These are phyloP conservation scores for Halophytophthora batemanensis DNA, from an alignment of 352 stramenopile genomes.

Conservation along the genomic window DNA sequence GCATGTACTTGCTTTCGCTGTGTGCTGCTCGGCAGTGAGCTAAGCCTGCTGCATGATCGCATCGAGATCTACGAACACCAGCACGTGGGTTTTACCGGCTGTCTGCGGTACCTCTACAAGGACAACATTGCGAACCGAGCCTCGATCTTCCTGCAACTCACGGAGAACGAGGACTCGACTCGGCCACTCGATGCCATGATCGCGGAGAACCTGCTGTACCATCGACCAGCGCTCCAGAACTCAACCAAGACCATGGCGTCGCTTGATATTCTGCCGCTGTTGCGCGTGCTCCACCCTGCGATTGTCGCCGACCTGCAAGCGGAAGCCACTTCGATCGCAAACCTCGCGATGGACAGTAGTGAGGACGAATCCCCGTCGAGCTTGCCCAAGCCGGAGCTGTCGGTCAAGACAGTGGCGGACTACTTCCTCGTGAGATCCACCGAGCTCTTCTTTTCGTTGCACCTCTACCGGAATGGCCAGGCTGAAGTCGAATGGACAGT, in stretches of 20 bases:
- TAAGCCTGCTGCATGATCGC: slow-evolving; percentile 8
- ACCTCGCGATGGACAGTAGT: not conserved
- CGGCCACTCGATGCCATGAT: slow-evolving; percentile 19
- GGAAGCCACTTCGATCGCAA: slow-evolving; percentile 4
- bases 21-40: slow-evolving; percentile 15
- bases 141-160: slow-evolving; percentile 17
- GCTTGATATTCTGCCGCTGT: slow-evolving; percentile 20
- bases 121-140: slow-evolving; percentile 3
- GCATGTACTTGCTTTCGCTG: not conserved
- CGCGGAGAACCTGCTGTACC: slow-evolving; percentile 23
- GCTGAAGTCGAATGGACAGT: slow-evolving; percentile 26
- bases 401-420: slow-evolving; percentile 18
- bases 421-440: slow-evolving; percentile 11
- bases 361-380: not conserved
- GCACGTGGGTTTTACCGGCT: slow-evolving; percentile 28
- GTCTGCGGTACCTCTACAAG: slow-evolving; percentile 9
- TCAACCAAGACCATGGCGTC: slow-evolving; percentile 11
- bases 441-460: slow-evolving; percentile 31
- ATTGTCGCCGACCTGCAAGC: slow-evolving; percentile 23
- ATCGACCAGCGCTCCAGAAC: slow-evolving; percentile 14
- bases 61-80: slow-evolving; percentile 28
- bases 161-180: slow-evolving; percentile 14
- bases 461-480: slow-evolving; percentile 20
- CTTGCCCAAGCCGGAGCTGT: slow-evolving; percentile 9
- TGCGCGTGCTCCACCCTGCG: slow-evolving; percentile 23